phyloP scores from a whole-genome alignment of 371 early-diverging fungal genomes.

The Lichtheimia ornata region DNA sequence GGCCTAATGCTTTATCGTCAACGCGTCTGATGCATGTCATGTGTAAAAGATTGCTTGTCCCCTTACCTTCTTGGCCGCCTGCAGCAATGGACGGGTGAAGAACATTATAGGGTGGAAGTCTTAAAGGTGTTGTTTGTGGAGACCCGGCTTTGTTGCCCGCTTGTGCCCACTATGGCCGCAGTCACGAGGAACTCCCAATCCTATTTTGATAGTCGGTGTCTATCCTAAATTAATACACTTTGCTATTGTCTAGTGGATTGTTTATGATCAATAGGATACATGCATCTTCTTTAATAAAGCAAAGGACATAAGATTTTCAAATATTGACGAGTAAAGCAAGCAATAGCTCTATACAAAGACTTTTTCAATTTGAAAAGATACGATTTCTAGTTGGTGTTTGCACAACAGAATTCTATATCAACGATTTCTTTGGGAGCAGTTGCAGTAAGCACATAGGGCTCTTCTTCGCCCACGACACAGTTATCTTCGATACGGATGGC shows the following conservation, averaged over 20 bases:
- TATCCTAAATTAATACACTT: too few species aligned
- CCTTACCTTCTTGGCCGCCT: conserved; percentile 57
- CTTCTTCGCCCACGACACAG: conserved; percentile 75
- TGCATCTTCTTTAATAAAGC: too few species aligned
- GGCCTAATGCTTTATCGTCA: conserved; percentile 23
- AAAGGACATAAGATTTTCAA: too few species aligned
- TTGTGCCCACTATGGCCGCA: too few species aligned
- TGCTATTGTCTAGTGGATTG: too few species aligned
- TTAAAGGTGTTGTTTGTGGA: neutral
- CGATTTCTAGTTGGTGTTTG: conserved; percentile 9
- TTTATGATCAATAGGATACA: too few species aligned
- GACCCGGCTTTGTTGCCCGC: conserved; percentile 1
- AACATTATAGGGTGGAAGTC: conserved; percentile 32
- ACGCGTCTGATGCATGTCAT: neutral
- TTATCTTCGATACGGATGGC: conserved; percentile 98
- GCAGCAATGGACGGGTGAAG: conserved; percentile 58
- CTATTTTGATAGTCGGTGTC: too few species aligned
- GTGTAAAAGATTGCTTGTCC: neutral
- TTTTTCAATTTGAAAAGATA: too few species aligned
- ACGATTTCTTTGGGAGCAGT: conserved; percentile 86
- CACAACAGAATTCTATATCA: conserved; percentile 83
- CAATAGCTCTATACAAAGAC: too few species aligned
- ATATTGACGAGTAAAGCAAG: too few species aligned
- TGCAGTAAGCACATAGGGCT: conserved; percentile 71
- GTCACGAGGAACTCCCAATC: too few species aligned